Base-by-base conservation (phyloP, 2,329 filamentous ascomycete genomes). In the Acephala macrosclerotiorum region DNA sequence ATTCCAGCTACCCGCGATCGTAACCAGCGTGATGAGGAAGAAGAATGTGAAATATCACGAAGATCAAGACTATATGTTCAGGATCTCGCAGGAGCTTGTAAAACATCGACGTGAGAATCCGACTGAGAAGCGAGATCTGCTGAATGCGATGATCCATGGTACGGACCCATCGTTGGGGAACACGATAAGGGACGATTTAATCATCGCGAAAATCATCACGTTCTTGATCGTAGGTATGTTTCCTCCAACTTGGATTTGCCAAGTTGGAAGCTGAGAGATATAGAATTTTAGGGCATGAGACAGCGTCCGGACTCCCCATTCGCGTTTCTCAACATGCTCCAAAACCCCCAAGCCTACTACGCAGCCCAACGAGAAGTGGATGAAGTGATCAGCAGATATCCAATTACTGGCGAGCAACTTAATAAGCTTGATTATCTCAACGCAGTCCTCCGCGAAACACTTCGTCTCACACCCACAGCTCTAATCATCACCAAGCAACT, bases 161-260 rank as follows among this genome's bases (percentile, higher is more conserved):
- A 83, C 82, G 9, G 91, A 94, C 73, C 84, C 87, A 1, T 85
- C 87, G 76, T 92, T 90, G 2, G 89, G 90, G 12, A 80, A 88
- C 70, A 84, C 83, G n/a, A 79, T 93, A 70, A 84, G 80, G 1
- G 87, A 91, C 66, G 80, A 84, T 3, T 85, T 82, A 57, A 90
- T 93, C 68, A 84, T 87, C 14, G 83, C 90, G 74, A 91, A 93
- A 69, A 86, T 93, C 78, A 88, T 91, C 66, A 93, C 90, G 0
- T 92, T 93, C 69, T 77, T 93, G 16, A 89, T 38, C 88, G 82
- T 77, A 75, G 68, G 74, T 69, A 0, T 91, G 91, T 20, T 33
- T 29, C 20, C 9, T 40, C 33, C 25, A 58, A 56, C n/a, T 22
- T 38, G 8, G 16, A 14, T n/a, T n/a, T 2, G 42, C 18, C 18